These are phyloP conservation scores for Guillardia theta DNA, from an alignment of 78 protist species.

Conservation along the genomic window DNA sequence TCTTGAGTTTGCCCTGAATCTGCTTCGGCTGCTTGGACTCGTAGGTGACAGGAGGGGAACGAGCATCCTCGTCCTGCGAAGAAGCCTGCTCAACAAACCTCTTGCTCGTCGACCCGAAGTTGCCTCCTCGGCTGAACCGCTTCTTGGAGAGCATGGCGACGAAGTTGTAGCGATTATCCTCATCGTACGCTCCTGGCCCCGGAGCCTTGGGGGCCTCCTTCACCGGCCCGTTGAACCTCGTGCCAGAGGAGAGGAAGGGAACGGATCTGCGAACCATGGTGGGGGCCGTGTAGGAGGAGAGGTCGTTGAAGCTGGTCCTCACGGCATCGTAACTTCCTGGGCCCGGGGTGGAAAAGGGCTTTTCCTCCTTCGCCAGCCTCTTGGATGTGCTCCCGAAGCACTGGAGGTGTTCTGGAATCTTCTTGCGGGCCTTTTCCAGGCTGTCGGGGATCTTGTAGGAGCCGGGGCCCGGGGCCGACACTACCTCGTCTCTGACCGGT, in stretches of 20 bases:
- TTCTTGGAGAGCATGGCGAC: neutral
- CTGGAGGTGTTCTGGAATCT: neutral
- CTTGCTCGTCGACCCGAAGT: neutral
- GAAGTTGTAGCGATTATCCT: neutral
- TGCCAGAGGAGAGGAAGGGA: neutral
- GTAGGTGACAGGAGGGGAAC: neutral
- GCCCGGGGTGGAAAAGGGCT: too few relatives aligned
- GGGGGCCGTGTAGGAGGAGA: neutral
- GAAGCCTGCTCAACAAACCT: too few relatives aligned
- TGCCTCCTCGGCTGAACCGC: neutral
- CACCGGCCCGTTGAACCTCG: neutral
- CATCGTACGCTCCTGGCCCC: neutral
- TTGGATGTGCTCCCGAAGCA: neutral
- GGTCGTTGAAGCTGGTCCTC: neutral
- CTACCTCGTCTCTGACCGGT: neutral
- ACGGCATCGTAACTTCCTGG: too few relatives aligned
- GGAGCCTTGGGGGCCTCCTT: neutral
- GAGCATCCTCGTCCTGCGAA: too few relatives aligned
- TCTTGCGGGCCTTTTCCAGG: neutral
- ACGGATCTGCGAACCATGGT: neutral
- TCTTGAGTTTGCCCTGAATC: neutral
- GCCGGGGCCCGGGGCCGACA: neutral
- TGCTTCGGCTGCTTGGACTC: neutral
- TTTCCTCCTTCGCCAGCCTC: too few relatives aligned
- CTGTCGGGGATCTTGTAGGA: neutral